Base-by-base conservation (phyloP, 306 rosid genomes). In the Glycine tomentella region DNA sequence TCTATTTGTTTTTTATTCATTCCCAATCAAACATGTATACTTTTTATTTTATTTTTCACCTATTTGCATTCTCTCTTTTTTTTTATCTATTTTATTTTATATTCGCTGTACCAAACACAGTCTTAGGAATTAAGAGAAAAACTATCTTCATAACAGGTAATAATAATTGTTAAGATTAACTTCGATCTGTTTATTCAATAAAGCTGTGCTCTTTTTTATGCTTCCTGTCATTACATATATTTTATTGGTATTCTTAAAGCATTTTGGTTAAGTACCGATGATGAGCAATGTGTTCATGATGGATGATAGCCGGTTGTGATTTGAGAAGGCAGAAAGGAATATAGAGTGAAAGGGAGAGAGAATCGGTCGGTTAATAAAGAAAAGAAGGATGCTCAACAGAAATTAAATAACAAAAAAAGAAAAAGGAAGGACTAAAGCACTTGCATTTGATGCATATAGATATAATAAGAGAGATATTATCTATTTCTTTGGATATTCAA, bases 401-500 rank as follows among this genome's bases (percentile, higher is more conserved):
- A 80, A n/a, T n/a, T n/a, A n/a, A 72, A 62, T 48, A 66, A 16
- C 72, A 59, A 49, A 59, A 50, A 36, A 36, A 17, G 9, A 4
- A 42, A 79, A 63, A 20, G 53, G n/a, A 66, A 67, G 44, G 66
- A 20, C 57, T 78, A 78, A 82, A 74, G 70, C 87, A 80, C 16
- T 76, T 66, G 75, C 81, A 58, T 75, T 80, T 14, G 58, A 69
- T 46, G 56, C 68, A 44, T 17, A 69, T 63, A 50, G 13, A 56
- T n/a, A 79, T 56, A 33, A 79, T 16, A 69, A 56, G 44, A 53
- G 25, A 78, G 17, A 74, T 31, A 14, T 64, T 64, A 59, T 40
- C 16, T 44, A 48, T 78, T 78, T 46, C 8, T 72, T 61, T 72
- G 91, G 86, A 87, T 86, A 79, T 87, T 88, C 90, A 85, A 79